These are phyloP conservation scores for Fusarium cyanostomum DNA, from an alignment of 2,329 filamentous ascomycete genomes.

Conservation along the genomic window DNA sequence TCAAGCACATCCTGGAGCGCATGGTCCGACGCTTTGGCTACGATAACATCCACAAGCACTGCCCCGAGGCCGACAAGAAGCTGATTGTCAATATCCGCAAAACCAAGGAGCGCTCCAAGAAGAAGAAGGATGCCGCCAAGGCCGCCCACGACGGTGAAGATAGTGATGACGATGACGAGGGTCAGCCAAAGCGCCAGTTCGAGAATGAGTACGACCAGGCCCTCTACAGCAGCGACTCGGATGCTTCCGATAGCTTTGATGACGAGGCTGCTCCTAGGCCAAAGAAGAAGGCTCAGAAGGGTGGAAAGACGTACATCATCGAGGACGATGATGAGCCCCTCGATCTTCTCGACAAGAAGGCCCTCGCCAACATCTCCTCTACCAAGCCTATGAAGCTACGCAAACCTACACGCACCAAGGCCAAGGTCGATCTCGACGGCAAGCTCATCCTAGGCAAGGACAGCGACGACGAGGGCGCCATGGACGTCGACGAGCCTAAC, in stretches of 20 bases:
- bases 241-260: conserved; percentile 61
- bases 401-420: conserved; percentile 66
- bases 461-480: conserved; percentile 61
- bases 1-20: conserved; percentile 96
- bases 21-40: conserved; percentile 92
- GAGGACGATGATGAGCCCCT: conserved; percentile 96
- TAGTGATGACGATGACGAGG: conserved; percentile 62
- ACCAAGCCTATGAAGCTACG: conserved; percentile 79
- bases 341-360: conserved; percentile 88
- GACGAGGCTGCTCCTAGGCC: conserved; percentile 64
- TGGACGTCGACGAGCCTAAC: conserved; percentile 72
- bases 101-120: conserved; percentile 89
- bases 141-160: conserved; percentile 67
- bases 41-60: conserved; percentile 79
- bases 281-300: conserved; percentile 64
- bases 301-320: conserved; percentile 83
- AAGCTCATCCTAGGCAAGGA: conserved; percentile 79
- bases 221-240: conserved; percentile 84
- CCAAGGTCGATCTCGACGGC: conserved; percentile 78
- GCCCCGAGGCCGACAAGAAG: conserved; percentile 88
- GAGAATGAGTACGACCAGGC: conserved; percentile 96
- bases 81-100: conserved; percentile 95
- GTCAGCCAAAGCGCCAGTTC: conserved; percentile 68
- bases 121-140: conserved; percentile 79
- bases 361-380: conserved; percentile 91